Conservation (phyloP, 2,329 filamentous ascomycete genomes). For the Sporothrix mexicana region DNA sequence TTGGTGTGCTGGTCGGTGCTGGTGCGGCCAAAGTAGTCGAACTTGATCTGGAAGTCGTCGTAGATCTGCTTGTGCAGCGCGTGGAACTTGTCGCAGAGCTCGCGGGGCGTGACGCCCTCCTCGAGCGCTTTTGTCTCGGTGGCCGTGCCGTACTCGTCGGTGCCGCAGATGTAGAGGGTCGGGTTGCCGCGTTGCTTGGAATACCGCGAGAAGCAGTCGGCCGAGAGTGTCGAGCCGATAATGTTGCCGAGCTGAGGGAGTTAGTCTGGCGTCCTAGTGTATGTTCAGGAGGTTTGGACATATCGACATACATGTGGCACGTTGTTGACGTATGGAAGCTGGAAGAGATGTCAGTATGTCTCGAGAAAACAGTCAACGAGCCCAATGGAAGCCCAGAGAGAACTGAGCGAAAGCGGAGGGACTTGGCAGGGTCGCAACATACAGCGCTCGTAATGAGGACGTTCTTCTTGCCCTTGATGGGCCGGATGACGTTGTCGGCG, state of each 20-base stretch:
- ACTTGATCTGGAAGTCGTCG: conserved; percentile 93
- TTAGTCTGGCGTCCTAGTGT: no score
- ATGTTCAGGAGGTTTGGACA: not conserved
- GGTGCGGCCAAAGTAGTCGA: conserved; percentile 94
- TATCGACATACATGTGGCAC: conserved; percentile 64
- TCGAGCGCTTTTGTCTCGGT: conserved; percentile 95
- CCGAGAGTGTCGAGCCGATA: conserved; percentile 83
- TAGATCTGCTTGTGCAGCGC: conserved; percentile 87
- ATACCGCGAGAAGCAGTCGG: conserved; percentile 84
- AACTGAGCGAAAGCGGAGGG: not conserved
- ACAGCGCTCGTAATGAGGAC: conserved; percentile 89
- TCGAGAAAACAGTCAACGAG: not conserved
- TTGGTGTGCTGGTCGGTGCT: conserved; percentile 87
- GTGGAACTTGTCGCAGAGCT: conserved; percentile 89
- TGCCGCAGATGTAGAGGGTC: conserved; percentile 83
- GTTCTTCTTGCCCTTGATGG: conserved; percentile 77
- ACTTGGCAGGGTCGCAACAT: conserved; percentile 53
- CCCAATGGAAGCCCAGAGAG: not conserved
- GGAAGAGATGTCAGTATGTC: not conserved
- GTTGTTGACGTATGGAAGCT: conserved; percentile 57
- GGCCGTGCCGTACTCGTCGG: conserved; percentile 77
- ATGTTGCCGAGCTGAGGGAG: conserved; percentile 71
- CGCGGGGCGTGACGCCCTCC: conserved; percentile 77
- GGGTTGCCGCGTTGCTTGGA: conserved; percentile 79
- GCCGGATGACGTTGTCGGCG: conserved; percentile 55